These are phyloP conservation scores for Rhizopogon salebrosus DNA, from an alignment of 768 basidiomycete genomes.

Conservation along the genomic window DNA sequence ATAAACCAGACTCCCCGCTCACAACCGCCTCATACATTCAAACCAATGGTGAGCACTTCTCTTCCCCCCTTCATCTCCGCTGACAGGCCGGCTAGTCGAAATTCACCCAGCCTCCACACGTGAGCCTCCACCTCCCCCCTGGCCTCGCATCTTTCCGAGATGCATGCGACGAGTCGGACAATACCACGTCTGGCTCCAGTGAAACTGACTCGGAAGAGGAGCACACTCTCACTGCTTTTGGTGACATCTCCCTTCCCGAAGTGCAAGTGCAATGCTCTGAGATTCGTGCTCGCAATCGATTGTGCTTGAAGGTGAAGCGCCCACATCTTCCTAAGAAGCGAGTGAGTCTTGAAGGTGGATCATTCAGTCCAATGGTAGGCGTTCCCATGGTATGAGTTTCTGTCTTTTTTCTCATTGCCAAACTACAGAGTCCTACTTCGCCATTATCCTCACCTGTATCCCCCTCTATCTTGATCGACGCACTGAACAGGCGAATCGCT, in stretches of 20 bases:
- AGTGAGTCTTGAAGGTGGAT: neutral
- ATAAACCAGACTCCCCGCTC: too few relatives aligned
- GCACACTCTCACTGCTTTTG: conserved; percentile 37
- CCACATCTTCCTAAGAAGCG: conserved; percentile 22
- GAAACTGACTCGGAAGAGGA: conserved; percentile 24
- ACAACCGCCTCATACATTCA: too few relatives aligned
- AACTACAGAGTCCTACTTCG: neutral
- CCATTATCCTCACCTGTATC: neutral
- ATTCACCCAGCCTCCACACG: neutral
- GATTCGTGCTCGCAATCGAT: conserved; percentile 2
- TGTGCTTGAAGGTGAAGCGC: conserved; percentile 22
- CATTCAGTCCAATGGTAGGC: neutral
- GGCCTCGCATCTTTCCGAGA: neutral
- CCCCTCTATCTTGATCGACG: neutral
- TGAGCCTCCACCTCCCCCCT: neutral
- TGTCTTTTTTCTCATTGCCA: neutral
- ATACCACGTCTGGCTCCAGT: neutral
- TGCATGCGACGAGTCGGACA: neutral
- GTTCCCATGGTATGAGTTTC: neutral
- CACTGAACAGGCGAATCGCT: neutral
- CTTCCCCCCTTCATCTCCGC: neutral
- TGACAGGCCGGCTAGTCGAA: neutral
- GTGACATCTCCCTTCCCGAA: conserved; percentile 40
- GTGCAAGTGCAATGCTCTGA: conserved; percentile 27
- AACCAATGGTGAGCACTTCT: neutral